phyloP scores from a whole-genome alignment of 148 eudicot species.

The Pharnaceum exiguum region DNA sequence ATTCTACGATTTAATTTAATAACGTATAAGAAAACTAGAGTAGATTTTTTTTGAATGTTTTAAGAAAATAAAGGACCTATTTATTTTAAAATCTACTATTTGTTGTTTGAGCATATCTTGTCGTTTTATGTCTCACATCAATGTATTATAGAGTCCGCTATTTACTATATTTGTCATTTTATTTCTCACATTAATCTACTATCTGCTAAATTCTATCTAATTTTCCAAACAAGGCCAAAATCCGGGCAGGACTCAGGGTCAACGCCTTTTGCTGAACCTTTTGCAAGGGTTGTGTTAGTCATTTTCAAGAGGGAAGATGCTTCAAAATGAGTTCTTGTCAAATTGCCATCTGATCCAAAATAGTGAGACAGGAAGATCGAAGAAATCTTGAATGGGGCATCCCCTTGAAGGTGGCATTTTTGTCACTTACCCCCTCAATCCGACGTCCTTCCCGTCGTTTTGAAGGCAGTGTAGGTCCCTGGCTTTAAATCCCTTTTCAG shows the following conservation, averaged over 20 bases:
- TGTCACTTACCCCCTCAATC: slow-evolving; percentile 31
- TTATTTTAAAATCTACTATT: too few species aligned
- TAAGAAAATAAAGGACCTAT: too few species aligned
- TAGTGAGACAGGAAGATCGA: slow-evolving; percentile 51
- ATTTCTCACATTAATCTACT: too few species aligned
- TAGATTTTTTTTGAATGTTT: too few species aligned
- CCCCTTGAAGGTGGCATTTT: slow-evolving; percentile 25
- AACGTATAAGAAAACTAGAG: too few species aligned
- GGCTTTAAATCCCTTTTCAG: background rate
- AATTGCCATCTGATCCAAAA: slow-evolving; percentile 30
- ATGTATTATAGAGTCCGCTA: too few species aligned
- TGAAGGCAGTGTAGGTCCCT: slow-evolving; percentile 6
- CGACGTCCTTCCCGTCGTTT: slow-evolving; percentile 45
- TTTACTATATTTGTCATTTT: too few species aligned
- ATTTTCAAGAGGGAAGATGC: slow-evolving; percentile 23
- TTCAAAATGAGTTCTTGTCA: slow-evolving; percentile 6
- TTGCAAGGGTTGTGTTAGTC: slow-evolving; percentile 25
- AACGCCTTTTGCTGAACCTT: slow-evolving; percentile 10
- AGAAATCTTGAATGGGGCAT: slow-evolving; percentile 53
- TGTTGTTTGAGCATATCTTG: too few species aligned
- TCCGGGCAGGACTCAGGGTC: background rate
- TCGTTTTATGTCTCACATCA: too few species aligned
- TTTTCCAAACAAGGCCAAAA: too few species aligned
- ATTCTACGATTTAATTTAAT: too few species aligned
- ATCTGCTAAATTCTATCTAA: too few species aligned